Evolutionary conservation across 441 rosid species (phyloP), one percentile per base, ranked within the genome.

Genomic region (Arabidopsis hybrid): DNA sequence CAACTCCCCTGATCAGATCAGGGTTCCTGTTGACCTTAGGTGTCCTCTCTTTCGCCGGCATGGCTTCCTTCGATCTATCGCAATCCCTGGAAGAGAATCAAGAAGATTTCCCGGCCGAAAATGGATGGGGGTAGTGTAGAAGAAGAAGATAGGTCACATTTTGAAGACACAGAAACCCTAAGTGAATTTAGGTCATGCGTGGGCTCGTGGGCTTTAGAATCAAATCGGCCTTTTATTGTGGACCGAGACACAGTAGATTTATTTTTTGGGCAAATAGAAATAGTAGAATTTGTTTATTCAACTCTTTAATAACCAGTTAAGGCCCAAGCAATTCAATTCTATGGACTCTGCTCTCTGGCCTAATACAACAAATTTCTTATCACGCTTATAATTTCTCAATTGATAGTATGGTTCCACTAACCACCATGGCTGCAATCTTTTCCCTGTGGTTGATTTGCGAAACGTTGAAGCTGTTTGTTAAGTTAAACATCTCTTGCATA

Each of bases 1-100:
- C 92, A 2, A 91, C 72, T 0, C 97, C 93, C 7, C 93, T 81
- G 12, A 91, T 77, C 32, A 91, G 85, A 55, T 89, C 83, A 1
- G 91, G 93, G 75, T 91, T 91, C 53, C 97, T 72, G 84, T 79
- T 81, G 3, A 79, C 82, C 39, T 50, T 74, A 1, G 81, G 79
- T 2, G 82, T 84, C 72, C 69, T 76, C 70, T 80, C 74, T 65
- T 78, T 83, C 46, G 90, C 87, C 64, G 93, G 91, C 96, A 91
- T 91, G 55, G 81, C 59, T 46, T 4, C 31, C 47, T 50, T 21
- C 6, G 49, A 18, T 59, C 11, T 7, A 39, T 8, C 0, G 16
- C 39, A 31, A 58, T 32, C 35, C 56, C 65, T 43, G 3, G 32
- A 67, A 57, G n/a, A 6, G 17, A 8, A 2, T 5, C 11, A 31